Base-by-base conservation (phyloP, 2,329 filamentous ascomycete genomes). In the Diaporthe sp. region DNA sequence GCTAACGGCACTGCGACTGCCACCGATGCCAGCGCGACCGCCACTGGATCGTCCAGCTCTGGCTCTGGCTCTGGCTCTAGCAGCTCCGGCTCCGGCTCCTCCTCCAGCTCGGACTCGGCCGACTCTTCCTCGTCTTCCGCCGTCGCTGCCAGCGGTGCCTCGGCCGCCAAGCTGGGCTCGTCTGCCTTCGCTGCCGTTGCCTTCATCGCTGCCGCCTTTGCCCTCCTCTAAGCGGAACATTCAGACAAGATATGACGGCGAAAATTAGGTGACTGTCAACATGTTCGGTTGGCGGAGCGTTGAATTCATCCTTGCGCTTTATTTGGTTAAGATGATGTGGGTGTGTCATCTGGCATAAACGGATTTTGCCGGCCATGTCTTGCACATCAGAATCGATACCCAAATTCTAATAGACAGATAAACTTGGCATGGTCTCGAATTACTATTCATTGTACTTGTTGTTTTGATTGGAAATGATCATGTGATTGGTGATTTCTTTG, bases 11-110 rank as follows among this genome's bases (percentile, higher is more conserved):
- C 79, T 87, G 89, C 79, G 89, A 92, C 76, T 89, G 93, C 73
- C 93, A 94, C 81, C 92, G 92, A 80, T 91, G 93, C 82, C 88
- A 92, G 73, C 94, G 93, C 76, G 91, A 94, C 68, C 86, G 98
- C 79, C 92, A 94, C 80, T 88, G 97, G 78, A 93, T 94, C 78
- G 90, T 72, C 67, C 49, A 28, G 39, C 57, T 73, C 76, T 28
- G 74, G 57, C 47, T 76, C 65, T 13, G 67, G 77, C 25, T 74
- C 73, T 28, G 78, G 77, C 31, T 72, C 77, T 44, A 78, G 82
- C 25, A 78, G 82, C 25, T 76, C 76, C 57, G 65, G 76, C 53
- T 77, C 78, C n/a, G 79, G 79, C 71, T 79, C 80, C 58, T 79
- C 82, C 58, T 79, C 82, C 6, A 53, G 57, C 49, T 71, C 75